These are phyloP conservation scores for Coniochaeta prunicola DNA, from an alignment of 2,329 filamentous ascomycete species.

Conservation along the genomic window DNA sequence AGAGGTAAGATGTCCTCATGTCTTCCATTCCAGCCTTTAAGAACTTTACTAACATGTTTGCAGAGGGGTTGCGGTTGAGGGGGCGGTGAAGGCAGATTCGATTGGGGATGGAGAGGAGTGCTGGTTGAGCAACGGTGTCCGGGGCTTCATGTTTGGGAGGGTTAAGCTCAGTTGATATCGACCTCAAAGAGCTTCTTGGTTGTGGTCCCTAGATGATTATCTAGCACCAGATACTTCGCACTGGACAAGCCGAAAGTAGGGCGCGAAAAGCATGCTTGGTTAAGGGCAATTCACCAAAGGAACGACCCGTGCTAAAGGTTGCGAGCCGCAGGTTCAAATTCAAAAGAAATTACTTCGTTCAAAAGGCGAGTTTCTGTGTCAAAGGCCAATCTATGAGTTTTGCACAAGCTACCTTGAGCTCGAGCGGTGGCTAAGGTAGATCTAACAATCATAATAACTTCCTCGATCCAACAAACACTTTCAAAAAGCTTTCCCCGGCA, in stretches of 20 bases:
- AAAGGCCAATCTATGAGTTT: background rate
- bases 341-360: too few relatives aligned
- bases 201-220: too few relatives aligned
- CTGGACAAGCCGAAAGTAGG: too few relatives aligned
- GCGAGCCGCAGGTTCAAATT: too few relatives aligned
- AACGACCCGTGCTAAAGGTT: too few relatives aligned
- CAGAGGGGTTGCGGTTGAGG: slow-evolving; percentile 58
- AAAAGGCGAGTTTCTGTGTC: background rate
- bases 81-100: slow-evolving; percentile 49
- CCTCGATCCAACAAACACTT: background rate
- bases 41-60: background rate
- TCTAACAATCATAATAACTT: background rate
- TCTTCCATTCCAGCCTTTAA: background rate
- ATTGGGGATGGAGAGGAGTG: slow-evolving; percentile 68
- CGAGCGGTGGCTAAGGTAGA: background rate
- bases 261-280: too few relatives aligned
- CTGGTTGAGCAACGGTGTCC: slow-evolving; percentile 83
- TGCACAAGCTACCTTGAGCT: background rate
- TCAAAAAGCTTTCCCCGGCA: background rate
- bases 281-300: too few relatives aligned
- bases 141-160: slow-evolving; percentile 60
- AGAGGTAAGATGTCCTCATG: slow-evolving; percentile 38
- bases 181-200: background rate
- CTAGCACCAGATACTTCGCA: too few relatives aligned
- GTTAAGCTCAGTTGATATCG: slow-evolving; percentile 19